Conservation (phyloP, 495 filamentous ascomycete species). For the Letharia lupina region DNA sequence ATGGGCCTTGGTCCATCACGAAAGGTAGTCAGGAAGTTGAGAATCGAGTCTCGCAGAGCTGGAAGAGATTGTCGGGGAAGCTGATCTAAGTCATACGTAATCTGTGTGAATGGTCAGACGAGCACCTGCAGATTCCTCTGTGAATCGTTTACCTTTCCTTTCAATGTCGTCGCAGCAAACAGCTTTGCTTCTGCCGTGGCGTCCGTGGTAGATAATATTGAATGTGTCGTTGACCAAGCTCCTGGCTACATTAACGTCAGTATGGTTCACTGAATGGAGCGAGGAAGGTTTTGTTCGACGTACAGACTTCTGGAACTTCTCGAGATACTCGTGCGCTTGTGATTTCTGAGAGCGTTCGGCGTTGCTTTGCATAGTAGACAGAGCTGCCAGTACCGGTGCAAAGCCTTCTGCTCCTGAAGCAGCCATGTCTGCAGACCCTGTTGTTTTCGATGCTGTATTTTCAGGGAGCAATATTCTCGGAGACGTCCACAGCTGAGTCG, state of each 20-base stretch:
- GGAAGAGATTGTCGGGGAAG: slow-evolving; percentile 66
- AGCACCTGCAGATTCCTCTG: slow-evolving; percentile 7
- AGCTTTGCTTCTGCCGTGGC: slow-evolving; percentile 76
- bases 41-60: slow-evolving; percentile 70
- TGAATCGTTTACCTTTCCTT: slow-evolving; percentile 73
- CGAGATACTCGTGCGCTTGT: slow-evolving; percentile 81
- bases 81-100: slow-evolving; percentile 78
- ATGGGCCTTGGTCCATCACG: slow-evolving; percentile 81
- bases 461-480: background rate
- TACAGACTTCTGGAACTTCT: slow-evolving; percentile 97
- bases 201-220: slow-evolving; percentile 66
- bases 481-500: background rate
- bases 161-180: slow-evolving; percentile 93
- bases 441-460: background rate
- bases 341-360: slow-evolving; percentile 75
- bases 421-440: slow-evolving; percentile 49
- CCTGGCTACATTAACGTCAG: slow-evolving; percentile 49
- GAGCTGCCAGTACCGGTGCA: slow-evolving; percentile 74
- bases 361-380: slow-evolving; percentile 83
- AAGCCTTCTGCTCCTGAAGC: slow-evolving; percentile 58
- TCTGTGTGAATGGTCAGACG: slow-evolving; percentile 44
- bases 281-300: slow-evolving; percentile 30
- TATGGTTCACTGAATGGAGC: background rate
- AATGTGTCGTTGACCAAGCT: slow-evolving; percentile 83
- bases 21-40: slow-evolving; percentile 69